A percentile compares a stretch with the other conserved stretches of the same genome.
Conservation (phyloP, 768 basidiomycete genomes). For the Boletus fagicola region DNA sequence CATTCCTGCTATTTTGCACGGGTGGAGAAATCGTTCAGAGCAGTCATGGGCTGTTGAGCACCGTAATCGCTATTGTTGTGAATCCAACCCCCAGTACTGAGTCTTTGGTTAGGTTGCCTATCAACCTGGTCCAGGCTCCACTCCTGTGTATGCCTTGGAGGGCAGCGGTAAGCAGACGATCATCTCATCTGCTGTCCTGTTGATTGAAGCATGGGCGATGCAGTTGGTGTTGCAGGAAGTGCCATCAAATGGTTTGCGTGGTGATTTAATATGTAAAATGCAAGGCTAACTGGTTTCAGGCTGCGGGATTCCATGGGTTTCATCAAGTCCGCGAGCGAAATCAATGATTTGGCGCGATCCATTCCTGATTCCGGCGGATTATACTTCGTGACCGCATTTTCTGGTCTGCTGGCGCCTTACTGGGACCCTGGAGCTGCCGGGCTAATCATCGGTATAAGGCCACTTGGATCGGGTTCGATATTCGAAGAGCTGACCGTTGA, state of each 20-base stretch:
- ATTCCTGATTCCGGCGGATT: constrained; percentile 82
- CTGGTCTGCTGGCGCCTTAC: constrained; percentile 93
- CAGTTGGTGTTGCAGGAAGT: constrained; percentile 92
- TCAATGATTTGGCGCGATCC: constrained; percentile 79
- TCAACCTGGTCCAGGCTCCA: constrained; percentile 73
- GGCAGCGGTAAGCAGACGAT: constrained; percentile 72
- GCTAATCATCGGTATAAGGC: constrained; percentile 63
- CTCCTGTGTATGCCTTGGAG: constrained; percentile 91
- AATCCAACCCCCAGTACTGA: not conserved
- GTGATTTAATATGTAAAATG: not conserved
- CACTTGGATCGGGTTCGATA: not conserved
- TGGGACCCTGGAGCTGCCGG: constrained; percentile 95
- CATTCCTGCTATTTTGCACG: constrained; percentile 94
- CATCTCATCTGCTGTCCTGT: not conserved
- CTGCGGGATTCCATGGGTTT: constrained; percentile 86
- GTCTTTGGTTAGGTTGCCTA: constrained; percentile 67
- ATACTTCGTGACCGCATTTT: constrained; percentile 97
- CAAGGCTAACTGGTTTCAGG: constrained; percentile 38
- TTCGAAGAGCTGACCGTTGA: not conserved
- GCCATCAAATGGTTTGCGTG: constrained; percentile 80
- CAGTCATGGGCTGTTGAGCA: constrained; percentile 83
- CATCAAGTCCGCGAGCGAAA: constrained; percentile 76
- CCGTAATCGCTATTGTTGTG: constrained; percentile 44
- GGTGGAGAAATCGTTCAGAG: constrained; percentile 85
- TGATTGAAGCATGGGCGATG: not conserved